Evolutionary conservation across 805 yeast genomes (phyloP).

Genomic region (Saccharomycopsis sp.): DNA sequence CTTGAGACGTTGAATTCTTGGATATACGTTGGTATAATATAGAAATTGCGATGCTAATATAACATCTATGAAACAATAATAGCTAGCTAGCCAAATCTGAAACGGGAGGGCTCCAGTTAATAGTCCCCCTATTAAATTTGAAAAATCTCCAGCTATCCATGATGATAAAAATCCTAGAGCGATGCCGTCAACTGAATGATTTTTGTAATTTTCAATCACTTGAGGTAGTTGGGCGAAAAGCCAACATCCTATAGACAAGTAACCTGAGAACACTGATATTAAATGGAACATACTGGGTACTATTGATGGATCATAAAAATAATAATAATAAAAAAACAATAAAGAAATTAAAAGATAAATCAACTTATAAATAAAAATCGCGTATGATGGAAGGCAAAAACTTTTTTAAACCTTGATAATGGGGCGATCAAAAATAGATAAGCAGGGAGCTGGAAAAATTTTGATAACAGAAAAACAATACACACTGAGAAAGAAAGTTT

Average conservation of each 20-base stretch:
- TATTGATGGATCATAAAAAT: too few species aligned
- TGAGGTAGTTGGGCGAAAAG: constrained; percentile 34
- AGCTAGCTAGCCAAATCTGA: constrained; percentile 64
- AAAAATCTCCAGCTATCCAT: constrained; percentile 32
- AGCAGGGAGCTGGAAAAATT: too few species aligned
- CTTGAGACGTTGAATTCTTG: constrained; percentile 22
- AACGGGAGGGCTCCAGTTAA: constrained; percentile 73
- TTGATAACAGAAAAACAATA: too few species aligned
- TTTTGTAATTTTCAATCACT: constrained; percentile 29
- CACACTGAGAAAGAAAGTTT: too few species aligned
- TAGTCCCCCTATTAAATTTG: constrained; percentile 59
- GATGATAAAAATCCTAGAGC: constrained; percentile 29
- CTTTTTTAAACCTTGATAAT: too few species aligned
- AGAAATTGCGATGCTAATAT: constrained; percentile 63
- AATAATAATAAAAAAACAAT: too few species aligned
- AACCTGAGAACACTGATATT: constrained; percentile 26
- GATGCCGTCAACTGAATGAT: constrained; percentile 31
- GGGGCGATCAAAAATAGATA: too few species aligned
- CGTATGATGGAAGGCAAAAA: too few species aligned
- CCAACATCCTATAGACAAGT: constrained; percentile 31
- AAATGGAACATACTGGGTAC: too few species aligned
- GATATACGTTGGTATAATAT: constrained; percentile 49
- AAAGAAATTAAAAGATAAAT: too few species aligned
- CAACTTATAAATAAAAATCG: too few species aligned
- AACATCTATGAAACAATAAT: constrained; percentile 68